These are phyloP conservation scores for Paramecium octaurelia DNA, from an alignment of 73 alveolate genomes.

Conservation along the genomic window DNA sequence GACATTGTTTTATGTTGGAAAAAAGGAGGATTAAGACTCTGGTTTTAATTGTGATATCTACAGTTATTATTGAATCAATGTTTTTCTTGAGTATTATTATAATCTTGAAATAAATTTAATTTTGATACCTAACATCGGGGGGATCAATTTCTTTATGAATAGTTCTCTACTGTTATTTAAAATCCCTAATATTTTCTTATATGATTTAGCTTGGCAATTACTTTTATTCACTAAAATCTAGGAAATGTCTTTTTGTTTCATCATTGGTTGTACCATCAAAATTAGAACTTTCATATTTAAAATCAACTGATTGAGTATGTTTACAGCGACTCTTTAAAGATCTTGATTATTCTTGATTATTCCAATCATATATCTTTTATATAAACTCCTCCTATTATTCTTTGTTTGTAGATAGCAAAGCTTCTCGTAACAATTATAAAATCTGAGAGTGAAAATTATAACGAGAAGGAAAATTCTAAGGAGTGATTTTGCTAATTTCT, in stretches of 20 bases:
- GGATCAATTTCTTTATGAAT: conserved; percentile 9
- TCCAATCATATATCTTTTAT: neutral
- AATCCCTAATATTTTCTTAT: neutral
- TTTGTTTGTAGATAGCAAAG: neutral
- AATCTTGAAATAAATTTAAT: neutral
- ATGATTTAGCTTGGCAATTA: neutral
- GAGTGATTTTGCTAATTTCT: neutral
- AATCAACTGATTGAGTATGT: neutral
- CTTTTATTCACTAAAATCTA: neutral
- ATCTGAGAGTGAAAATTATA: neutral
- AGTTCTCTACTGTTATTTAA: neutral
- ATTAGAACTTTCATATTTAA: neutral
- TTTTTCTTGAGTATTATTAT: neutral
- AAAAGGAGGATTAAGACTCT: neutral
- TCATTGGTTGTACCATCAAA: conserved; percentile 23
- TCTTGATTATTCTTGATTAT: neutral
- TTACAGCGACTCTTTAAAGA: neutral
- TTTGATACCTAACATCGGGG: neutral
- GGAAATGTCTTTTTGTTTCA: neutral
- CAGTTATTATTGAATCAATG: neutral
- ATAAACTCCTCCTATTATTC: neutral
- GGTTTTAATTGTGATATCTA: neutral
- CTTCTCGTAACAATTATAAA: neutral
- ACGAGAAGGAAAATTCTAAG: conserved; percentile 1
- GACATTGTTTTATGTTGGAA: neutral